A percentile compares a stretch with the other conserved stretches of the same genome.
These are phyloP conservation scores for Helenozyma baotianmanensis DNA, from an alignment of 805 yeast species.

Conservation along the genomic window DNA sequence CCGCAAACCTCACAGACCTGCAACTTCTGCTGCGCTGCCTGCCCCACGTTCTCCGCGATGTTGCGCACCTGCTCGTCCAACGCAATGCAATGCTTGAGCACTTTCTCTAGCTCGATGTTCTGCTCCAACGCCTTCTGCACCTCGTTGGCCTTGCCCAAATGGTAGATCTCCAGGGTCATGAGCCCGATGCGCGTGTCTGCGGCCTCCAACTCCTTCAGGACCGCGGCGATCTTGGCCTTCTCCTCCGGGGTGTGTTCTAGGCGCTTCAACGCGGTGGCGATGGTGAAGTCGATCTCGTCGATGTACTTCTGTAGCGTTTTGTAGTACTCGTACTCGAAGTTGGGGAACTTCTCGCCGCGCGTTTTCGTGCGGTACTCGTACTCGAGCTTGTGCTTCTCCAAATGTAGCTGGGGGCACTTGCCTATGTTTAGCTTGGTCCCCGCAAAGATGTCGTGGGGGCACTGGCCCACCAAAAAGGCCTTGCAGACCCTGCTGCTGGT, in stretches of 20 bases:
- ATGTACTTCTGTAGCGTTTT: constrained; percentile 52
- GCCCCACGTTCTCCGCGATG: constrained; percentile 70
- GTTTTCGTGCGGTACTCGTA: constrained; percentile 50
- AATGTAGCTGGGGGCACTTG: constrained; percentile 69
- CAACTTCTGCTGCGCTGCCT: constrained; percentile 81
- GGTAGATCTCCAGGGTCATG: constrained; percentile 60
- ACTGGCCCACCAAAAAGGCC: constrained; percentile 75
- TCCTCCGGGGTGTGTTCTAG: constrained; percentile 76
- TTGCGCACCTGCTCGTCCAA: constrained; percentile 54
- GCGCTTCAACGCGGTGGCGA: constrained; percentile 56
- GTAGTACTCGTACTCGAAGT: constrained; percentile 47
- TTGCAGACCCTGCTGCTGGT: constrained; percentile 60
- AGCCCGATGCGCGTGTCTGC: constrained; percentile 62
- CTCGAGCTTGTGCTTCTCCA: constrained; percentile 67
- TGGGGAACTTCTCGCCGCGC: constrained; percentile 43
- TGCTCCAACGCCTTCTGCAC: constrained; percentile 43
- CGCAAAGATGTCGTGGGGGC: constrained; percentile 78
- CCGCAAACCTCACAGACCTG: constrained; percentile 92
- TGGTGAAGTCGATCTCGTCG: constrained; percentile 61
- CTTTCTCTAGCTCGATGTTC: constrained; percentile 41
- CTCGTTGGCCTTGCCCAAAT: constrained; percentile 47
- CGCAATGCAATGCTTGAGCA: constrained; percentile 44
- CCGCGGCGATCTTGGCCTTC: constrained; percentile 49
- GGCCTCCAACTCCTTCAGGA: constrained; percentile 54
- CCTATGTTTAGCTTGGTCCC: constrained; percentile 85